Percentiles rank a stretch among this genome's conserved stretches.
phyloP scores from a whole-genome alignment of 306 rosid genomes.

The Geum urbanum region DNA sequence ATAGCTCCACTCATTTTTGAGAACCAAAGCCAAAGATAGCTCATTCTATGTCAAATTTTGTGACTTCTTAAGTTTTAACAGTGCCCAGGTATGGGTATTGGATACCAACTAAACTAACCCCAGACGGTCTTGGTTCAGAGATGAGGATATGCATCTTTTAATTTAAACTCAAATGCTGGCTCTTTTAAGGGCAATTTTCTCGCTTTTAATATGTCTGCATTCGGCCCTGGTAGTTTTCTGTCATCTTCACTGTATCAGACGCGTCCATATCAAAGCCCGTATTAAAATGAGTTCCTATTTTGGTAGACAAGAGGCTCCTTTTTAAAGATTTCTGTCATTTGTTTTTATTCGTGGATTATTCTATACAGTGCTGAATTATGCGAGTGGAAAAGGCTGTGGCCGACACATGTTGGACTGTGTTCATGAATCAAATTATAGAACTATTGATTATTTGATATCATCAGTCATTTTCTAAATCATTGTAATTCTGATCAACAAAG shows the following conservation, averaged over 20 bases:
- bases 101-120: background rate
- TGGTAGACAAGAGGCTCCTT: background rate
- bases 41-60: background rate
- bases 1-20: background rate
- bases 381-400: background rate
- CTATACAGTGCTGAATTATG: background rate
- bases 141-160: background rate
- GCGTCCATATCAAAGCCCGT: background rate
- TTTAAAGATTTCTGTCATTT: background rate
- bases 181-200: background rate
- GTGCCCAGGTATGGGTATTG: background rate
- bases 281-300: background rate
- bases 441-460: background rate
- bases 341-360: background rate
- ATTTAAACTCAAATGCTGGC: background rate
- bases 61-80: background rate
- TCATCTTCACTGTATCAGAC: background rate
- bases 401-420: background rate
- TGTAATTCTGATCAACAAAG: background rate
- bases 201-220: background rate
- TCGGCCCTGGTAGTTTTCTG: background rate
- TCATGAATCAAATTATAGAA: background rate
- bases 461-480: background rate
- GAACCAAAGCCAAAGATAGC: background rate
- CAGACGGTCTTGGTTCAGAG: conserved; percentile 13